Evolutionary conservation across 1,284 basidiomycete genomes (phyloP).

Genomic region (Ceratobasidium sp.): DNA sequence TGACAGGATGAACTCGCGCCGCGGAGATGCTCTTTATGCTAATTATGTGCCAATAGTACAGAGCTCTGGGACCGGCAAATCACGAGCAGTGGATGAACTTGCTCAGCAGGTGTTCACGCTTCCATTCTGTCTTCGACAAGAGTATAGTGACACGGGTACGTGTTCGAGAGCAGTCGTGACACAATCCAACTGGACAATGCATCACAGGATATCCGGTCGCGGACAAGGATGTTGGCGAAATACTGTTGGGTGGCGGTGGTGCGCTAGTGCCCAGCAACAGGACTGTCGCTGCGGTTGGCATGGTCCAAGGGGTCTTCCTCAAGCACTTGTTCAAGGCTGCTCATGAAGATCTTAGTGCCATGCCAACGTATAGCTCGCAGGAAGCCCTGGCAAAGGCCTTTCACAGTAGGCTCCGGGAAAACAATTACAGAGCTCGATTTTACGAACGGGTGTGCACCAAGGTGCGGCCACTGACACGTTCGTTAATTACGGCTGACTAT

Average conservation of each 20-base stretch:
- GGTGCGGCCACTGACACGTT: neutral
- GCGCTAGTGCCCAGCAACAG: no score
- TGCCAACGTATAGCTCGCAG: neutral
- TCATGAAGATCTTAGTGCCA: neutral
- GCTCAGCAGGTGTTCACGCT: no score
- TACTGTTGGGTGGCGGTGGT: neutral
- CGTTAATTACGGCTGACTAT: neutral
- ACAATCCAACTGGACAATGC: neutral
- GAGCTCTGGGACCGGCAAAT: neutral
- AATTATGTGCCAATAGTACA: neutral
- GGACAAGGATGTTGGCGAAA: neutral
- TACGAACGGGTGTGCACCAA: neutral
- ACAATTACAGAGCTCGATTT: neutral
- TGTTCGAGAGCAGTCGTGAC: neutral
- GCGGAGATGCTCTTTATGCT: neutral
- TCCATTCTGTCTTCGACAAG: neutral
- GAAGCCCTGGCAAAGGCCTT: neutral
- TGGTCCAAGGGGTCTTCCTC: neutral
- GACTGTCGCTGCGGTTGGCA: neutral
- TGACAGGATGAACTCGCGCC: no score
- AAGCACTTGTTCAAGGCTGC: neutral
- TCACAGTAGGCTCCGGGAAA: neutral
- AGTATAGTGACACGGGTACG: neutral
- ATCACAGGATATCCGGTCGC: neutral
- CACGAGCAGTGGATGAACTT: no score